Evolutionary conservation across 2,329 filamentous ascomycete genomes (phyloP).

Genomic region (Daldinia eschscholtzii): DNA sequence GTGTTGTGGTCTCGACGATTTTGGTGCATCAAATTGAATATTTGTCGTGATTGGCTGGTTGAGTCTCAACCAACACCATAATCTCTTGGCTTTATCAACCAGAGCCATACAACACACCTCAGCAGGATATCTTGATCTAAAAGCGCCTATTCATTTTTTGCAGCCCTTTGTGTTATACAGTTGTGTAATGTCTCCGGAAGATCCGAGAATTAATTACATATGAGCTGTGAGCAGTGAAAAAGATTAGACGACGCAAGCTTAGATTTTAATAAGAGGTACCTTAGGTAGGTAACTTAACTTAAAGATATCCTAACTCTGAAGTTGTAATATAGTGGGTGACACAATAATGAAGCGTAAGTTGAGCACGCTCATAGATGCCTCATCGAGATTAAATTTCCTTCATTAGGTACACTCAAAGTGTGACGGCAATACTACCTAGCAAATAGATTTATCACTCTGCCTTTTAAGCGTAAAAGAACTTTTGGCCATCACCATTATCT

Average conservation of each 20-base stretch:
- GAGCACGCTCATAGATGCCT: too few relatives aligned
- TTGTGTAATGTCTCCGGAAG: neutral
- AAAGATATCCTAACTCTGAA: too few relatives aligned
- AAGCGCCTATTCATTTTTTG: neutral
- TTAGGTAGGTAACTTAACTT: neutral
- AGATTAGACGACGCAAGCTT: neutral
- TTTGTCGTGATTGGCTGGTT: slow-evolving; percentile 8
- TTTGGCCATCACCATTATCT: too few relatives aligned
- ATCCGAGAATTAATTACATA: neutral
- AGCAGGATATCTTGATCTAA: slow-evolving; percentile 16
- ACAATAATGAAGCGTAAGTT: too few relatives aligned
- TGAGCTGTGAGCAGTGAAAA: neutral
- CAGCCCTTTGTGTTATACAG: neutral
- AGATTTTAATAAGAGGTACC: neutral
- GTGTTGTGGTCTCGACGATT: slow-evolving; percentile 21
- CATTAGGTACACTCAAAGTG: too few relatives aligned
- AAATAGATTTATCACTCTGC: too few relatives aligned
- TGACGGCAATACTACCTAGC: too few relatives aligned
- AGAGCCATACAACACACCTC: slow-evolving; percentile 2
- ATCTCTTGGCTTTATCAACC: slow-evolving; percentile 5
- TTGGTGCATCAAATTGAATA: slow-evolving; percentile 20
- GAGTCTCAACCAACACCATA: neutral
- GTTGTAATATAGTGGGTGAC: too few relatives aligned
- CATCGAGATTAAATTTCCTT: too few relatives aligned
- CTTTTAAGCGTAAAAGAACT: too few relatives aligned